Evolutionary conservation across 768 basidiomycete genomes (phyloP).

Genomic region (Lactarius hengduanensis): DNA sequence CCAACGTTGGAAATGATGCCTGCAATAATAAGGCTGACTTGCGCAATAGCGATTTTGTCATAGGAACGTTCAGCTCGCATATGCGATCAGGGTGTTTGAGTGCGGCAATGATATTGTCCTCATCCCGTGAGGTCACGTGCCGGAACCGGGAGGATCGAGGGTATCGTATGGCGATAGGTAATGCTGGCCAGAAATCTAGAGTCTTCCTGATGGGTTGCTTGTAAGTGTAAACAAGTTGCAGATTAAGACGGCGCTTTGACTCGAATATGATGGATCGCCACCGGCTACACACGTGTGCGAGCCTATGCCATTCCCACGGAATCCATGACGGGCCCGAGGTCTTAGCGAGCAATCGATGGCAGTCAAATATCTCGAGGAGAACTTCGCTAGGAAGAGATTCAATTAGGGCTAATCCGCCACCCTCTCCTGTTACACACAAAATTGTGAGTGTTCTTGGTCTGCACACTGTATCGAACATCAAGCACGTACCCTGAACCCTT

Average conservation of each 20-base stretch:
- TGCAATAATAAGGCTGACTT: not conserved
- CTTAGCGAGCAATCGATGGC: not conserved
- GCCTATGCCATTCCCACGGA: conserved; percentile 20
- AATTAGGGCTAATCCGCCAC: not conserved
- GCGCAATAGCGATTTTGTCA: not conserved
- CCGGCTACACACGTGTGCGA: conserved; percentile 12
- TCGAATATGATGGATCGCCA: conserved; percentile 15
- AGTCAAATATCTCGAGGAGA: conserved; percentile 16
- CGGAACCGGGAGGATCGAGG: not conserved
- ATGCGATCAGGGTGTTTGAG: conserved; percentile 13
- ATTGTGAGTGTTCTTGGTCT: too few relatives aligned
- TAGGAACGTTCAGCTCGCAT: not conserved
- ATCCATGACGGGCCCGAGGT: not conserved
- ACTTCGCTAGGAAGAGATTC: conserved; percentile 10
- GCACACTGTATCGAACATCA: not conserved
- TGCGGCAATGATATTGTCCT: conserved; percentile 7
- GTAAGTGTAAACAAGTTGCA: conserved; percentile 12
- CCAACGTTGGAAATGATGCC: not conserved
- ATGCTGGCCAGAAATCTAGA: conserved; percentile 6
- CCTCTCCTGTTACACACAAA: not conserved
- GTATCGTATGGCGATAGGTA: conserved; percentile 5
- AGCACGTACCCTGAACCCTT: not conserved
- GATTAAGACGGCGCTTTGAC: conserved; percentile 1
- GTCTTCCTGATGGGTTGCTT: not conserved
- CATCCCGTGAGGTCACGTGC: not conserved